phyloP scores from a whole-genome alignment of 108 stramenopile species.

The Schizochytrium sp. region DNA sequence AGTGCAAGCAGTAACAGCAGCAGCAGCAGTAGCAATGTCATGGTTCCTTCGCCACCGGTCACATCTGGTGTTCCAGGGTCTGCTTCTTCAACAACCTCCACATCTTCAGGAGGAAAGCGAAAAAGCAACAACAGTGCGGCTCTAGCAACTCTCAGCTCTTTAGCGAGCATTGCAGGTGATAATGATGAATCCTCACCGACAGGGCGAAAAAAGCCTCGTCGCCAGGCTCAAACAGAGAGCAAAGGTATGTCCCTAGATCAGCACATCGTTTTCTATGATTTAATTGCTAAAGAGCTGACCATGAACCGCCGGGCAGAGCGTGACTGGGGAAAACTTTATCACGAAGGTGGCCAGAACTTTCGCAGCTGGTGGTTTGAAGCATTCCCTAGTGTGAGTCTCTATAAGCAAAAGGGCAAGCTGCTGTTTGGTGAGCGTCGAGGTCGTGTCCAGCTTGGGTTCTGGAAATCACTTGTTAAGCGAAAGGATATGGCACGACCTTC shows the following conservation, averaged over 20 bases:
- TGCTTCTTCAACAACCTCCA: neutral
- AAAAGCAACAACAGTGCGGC: neutral
- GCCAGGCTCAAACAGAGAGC: neutral
- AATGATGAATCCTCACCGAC: neutral
- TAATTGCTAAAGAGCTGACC: neutral
- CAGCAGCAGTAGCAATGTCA: no score
- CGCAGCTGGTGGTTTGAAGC: neutral
- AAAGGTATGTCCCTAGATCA: constrained; percentile 15
- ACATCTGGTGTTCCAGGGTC: neutral
- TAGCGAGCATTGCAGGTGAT: neutral
- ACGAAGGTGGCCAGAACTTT: neutral
- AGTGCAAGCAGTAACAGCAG: no score
- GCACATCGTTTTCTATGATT: neutral
- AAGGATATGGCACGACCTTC: neutral
- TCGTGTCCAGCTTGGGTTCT: constrained; percentile 18
- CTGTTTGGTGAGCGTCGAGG: constrained; percentile 15
- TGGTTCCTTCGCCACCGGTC: no score
- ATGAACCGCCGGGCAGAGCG: constrained; percentile 31
- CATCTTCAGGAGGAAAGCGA: neutral
- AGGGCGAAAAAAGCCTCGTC: neutral
- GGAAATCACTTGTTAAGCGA: constrained; percentile 9
- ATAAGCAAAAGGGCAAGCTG: constrained; percentile 13
- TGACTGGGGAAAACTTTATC: constrained; percentile 3
- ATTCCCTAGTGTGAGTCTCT: constrained; percentile 38
- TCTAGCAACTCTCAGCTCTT: neutral